Evolutionary conservation across 108 stramenopile genomes (phyloP).

Genomic region (Aurantiochytrium sp.): DNA sequence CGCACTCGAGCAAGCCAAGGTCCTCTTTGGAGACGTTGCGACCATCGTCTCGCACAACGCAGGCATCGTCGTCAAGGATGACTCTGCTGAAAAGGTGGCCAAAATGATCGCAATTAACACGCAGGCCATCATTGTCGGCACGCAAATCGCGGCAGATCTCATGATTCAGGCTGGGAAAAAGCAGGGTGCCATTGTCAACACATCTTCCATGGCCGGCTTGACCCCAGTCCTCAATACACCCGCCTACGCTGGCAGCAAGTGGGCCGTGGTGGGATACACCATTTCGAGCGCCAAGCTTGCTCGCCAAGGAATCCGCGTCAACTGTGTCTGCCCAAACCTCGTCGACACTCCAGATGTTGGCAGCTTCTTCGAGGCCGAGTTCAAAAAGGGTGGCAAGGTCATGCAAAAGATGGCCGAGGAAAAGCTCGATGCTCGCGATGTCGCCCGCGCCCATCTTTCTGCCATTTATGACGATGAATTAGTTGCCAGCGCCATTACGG

Average conservation of each 20-base stretch:
- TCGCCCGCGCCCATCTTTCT: neutral
- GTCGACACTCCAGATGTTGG: neutral
- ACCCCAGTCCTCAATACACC: neutral
- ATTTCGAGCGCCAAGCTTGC: neutral
- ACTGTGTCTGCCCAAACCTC: neutral
- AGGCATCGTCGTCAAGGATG: neutral
- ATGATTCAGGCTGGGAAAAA: neutral
- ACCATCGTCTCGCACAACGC: neutral
- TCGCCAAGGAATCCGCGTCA: neutral
- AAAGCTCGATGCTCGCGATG: neutral
- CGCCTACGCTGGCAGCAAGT: constrained; percentile 6
- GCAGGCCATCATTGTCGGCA: neutral
- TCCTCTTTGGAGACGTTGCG: neutral
- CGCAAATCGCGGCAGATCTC: neutral
- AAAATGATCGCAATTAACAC: neutral
- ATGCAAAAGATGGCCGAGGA: neutral
- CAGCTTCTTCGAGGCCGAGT: neutral
- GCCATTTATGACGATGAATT: neutral
- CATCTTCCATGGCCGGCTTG: neutral
- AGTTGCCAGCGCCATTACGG: neutral
- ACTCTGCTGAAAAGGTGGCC: neutral
- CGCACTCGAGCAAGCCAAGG: neutral
- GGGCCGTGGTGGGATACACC: neutral
- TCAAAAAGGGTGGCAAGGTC: neutral
- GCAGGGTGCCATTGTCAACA: neutral